Conservation (phyloP, 331 rosid genomes). For the Saraca asoca region DNA sequence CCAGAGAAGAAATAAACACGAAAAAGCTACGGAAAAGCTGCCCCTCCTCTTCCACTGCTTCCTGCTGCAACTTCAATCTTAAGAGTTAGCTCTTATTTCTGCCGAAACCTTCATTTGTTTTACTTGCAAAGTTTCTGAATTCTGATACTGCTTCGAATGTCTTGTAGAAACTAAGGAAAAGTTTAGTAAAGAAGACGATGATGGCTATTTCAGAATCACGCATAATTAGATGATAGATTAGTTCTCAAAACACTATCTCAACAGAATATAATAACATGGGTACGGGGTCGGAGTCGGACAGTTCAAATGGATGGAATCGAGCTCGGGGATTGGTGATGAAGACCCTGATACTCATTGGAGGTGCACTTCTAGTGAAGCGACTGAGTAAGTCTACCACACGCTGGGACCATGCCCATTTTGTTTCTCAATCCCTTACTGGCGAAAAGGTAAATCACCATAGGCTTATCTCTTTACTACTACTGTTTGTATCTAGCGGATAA, state of each 20-base stretch:
- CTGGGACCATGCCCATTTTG: slow-evolving; percentile 92
- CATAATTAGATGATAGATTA: background rate
- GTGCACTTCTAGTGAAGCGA: slow-evolving; percentile 81
- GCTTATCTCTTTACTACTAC: background rate
- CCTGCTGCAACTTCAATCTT: slow-evolving; percentile 14
- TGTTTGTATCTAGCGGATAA: background rate
- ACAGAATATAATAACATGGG: slow-evolving; percentile 36
- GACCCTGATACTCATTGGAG: slow-evolving; percentile 73
- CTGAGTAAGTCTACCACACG: slow-evolving; percentile 96
- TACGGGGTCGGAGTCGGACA: slow-evolving; percentile 49
- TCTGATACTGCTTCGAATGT: background rate
- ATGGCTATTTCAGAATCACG: slow-evolving; percentile 1
- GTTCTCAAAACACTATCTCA: background rate
- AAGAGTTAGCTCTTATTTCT: background rate
- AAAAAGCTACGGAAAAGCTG: too few species aligned
- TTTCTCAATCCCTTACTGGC: slow-evolving; percentile 82
- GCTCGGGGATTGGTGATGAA: slow-evolving; percentile 72
- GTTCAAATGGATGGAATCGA: slow-evolving; percentile 60
- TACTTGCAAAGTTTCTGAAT: background rate
- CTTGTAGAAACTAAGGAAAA: background rate
- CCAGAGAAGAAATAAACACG: too few species aligned
- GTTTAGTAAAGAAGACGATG: background rate
- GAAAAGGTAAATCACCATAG: slow-evolving; percentile 53
- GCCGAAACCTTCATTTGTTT: background rate
- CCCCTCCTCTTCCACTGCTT: too few species aligned